Evolutionary conservation across 2,329 filamentous ascomycete genomes (phyloP).

Genomic region (Pestalotiopsis sp.): DNA sequence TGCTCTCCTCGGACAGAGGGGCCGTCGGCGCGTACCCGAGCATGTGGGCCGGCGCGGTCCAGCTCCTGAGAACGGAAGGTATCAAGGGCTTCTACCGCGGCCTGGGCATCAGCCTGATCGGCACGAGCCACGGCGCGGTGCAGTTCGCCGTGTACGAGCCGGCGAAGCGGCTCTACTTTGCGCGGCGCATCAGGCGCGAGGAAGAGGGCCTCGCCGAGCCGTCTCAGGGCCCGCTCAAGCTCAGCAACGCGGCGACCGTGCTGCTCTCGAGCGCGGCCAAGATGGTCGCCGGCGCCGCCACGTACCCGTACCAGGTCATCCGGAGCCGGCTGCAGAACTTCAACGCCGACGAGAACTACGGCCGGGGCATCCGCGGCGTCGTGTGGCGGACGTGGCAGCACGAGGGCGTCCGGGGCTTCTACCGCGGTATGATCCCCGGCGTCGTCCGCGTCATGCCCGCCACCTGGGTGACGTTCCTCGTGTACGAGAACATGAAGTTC

Average conservation of each 20-base stretch:
- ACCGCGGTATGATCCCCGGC: slow-evolving; percentile 86
- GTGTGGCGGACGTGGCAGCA: slow-evolving; percentile 71
- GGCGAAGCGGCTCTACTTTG: slow-evolving; percentile 56
- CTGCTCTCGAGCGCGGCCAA: slow-evolving; percentile 79
- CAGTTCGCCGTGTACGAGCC: slow-evolving; percentile 96
- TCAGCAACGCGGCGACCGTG: slow-evolving; percentile 77
- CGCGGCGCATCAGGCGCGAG: slow-evolving; percentile 31
- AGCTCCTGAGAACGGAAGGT: slow-evolving; percentile 72
- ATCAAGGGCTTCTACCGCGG: slow-evolving; percentile 83
- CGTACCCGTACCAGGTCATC: slow-evolving; percentile 94
- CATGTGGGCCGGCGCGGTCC: slow-evolving; percentile 68
- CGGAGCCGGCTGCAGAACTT: slow-evolving; percentile 88
- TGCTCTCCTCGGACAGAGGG: slow-evolving; percentile 80
- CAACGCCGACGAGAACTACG: slow-evolving; percentile 74
- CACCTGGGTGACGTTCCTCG: slow-evolving; percentile 94
- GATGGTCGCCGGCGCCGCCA: slow-evolving; percentile 82
- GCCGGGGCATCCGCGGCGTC: slow-evolving; percentile 69
- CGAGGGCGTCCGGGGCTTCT: slow-evolving; percentile 83
- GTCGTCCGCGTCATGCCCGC: slow-evolving; percentile 89
- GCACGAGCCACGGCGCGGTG: slow-evolving; percentile 88
- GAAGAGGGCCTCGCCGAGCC: slow-evolving; percentile 20
- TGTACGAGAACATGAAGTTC: slow-evolving; percentile 90
- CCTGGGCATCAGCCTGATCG: slow-evolving; percentile 77
- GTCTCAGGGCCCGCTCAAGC: slow-evolving; percentile 30
- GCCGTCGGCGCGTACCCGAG: slow-evolving; percentile 78